Conservation (phyloP, 2,329 filamentous ascomycete genomes). For the Elsinoe australis region DNA sequence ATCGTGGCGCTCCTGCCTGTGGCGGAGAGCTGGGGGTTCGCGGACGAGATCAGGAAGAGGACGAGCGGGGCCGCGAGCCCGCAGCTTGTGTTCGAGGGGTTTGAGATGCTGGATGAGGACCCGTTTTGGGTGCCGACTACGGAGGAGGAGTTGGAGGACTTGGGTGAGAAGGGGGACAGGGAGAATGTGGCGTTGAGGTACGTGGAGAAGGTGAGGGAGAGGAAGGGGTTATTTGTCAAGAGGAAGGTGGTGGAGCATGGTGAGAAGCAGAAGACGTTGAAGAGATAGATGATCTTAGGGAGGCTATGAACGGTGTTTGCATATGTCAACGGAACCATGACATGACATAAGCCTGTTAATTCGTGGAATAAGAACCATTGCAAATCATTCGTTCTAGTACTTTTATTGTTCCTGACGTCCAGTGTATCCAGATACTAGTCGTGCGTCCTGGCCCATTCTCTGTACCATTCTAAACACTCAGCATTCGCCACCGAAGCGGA, state of each 20-base stretch:
- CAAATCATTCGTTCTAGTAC: too few species aligned
- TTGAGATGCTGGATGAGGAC: slow-evolving; percentile 88
- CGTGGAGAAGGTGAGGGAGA: slow-evolving; percentile 76
- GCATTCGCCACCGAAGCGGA: slow-evolving; percentile 91
- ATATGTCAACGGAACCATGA: too few species aligned
- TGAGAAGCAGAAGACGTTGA: slow-evolving; percentile 79
- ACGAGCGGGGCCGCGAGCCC: slow-evolving; percentile 85
- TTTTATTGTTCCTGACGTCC: too few species aligned
- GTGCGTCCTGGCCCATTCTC: slow-evolving; percentile 60
- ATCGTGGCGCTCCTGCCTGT: slow-evolving; percentile 83
- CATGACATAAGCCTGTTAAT: too few species aligned
- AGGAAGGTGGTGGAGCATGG: slow-evolving; percentile 66
- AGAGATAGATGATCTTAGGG: too few species aligned
- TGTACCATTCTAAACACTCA: slow-evolving; percentile 82
- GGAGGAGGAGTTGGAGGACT: slow-evolving; percentile 90
- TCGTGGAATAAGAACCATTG: too few species aligned
- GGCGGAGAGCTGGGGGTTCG: slow-evolving; percentile 91
- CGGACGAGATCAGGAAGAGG: slow-evolving; percentile 91
- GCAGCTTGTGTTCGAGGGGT: slow-evolving; percentile 88
- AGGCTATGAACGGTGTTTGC: too few species aligned
- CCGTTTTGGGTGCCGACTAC: slow-evolving; percentile 97
- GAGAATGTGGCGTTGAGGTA: slow-evolving; percentile 96
- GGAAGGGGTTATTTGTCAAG: slow-evolving; percentile 83
- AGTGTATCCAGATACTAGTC: too few species aligned
- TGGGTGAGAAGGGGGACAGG: slow-evolving; percentile 84